Base-by-base conservation (phyloP, 2,329 filamentous ascomycete species). In the Beauveria bassiana region DNA sequence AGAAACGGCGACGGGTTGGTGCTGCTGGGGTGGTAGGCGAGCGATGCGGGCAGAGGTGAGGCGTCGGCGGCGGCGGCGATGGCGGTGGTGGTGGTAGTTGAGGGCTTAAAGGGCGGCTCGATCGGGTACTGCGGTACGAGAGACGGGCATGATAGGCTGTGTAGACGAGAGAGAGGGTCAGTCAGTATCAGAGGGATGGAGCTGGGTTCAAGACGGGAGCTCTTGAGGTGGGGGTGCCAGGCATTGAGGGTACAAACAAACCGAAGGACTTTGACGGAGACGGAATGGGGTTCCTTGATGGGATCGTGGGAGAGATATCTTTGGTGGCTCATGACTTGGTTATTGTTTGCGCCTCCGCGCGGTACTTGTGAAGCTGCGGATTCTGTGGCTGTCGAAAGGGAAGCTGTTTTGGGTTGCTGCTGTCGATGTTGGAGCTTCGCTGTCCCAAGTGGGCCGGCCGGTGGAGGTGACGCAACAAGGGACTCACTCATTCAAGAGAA, bases 131-230 rank as follows among this genome's bases (percentile, higher is more conserved):
- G 90, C 10, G 84, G 78, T 45, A 90, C 86, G 60, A 93, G 83
- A 3, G 89, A 88, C 1, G 90, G 92, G 16, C 90, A 87, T 1
- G 93, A 96, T 63, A 98, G 83, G 62, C 91, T 96, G 68, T 49
- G n/a, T 8, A 42, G 14, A 40, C 4, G 7, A 38, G 34, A 38
- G 34, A 38, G 34, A 38, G 34, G 34, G 34, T 38, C 5, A 38
- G 34, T 16, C 5, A 38, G 34, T 16, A 38, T 38, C 34, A 38
- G 34, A n/a, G 5, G 6, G 34, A 38, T 2, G 34, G 16, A 12
- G 14, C 5, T 5, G 34, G 31, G 14, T 1, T 38, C 34, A 16
- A 54, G 51, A 38, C 38, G 58, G 49, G 46, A 22, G 22, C 22
- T 22, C 22, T 59, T 28, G 34, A 51, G 45, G 55, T 38, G 47